These are phyloP conservation scores for Vaccinium macrocarpon DNA, from an alignment of 148 eudicot genomes.

Conservation along the genomic window DNA sequence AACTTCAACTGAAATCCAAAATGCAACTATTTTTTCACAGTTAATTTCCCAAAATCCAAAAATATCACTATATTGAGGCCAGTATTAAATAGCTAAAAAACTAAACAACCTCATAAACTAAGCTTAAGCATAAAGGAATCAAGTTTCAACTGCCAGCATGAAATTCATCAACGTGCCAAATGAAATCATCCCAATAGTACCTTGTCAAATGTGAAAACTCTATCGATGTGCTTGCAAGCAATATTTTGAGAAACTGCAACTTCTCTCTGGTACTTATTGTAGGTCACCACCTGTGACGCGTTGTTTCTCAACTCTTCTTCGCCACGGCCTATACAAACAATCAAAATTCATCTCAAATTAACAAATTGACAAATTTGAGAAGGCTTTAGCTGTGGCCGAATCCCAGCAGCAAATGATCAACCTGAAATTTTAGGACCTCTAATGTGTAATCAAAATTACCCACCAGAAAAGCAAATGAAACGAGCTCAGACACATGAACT, in stretches of 20 bases:
- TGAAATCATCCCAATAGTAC: slow-evolving; percentile 22
- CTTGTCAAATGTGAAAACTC: slow-evolving; percentile 89
- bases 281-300: slow-evolving; percentile 88
- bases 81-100: neutral
- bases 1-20: neutral
- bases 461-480: too few species aligned
- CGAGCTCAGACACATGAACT: too few species aligned
- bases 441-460: too few species aligned
- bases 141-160: neutral
- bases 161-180: neutral
- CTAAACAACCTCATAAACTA: neutral
- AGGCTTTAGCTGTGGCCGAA: too few species aligned
- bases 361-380: too few species aligned
- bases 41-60: neutral
- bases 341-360: too few species aligned
- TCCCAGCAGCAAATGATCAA: too few species aligned
- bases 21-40: neutral
- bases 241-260: slow-evolving; percentile 89
- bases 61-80: neutral
- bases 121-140: neutral
- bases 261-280: slow-evolving; percentile 79
- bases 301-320: slow-evolving; percentile 76
- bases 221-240: slow-evolving; percentile 84
- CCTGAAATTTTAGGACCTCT: too few species aligned
- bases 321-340: slow-evolving; percentile 9